Evolutionary conservation across 345 rosid species (phyloP).

Genomic region (Angophora floribunda): DNA sequence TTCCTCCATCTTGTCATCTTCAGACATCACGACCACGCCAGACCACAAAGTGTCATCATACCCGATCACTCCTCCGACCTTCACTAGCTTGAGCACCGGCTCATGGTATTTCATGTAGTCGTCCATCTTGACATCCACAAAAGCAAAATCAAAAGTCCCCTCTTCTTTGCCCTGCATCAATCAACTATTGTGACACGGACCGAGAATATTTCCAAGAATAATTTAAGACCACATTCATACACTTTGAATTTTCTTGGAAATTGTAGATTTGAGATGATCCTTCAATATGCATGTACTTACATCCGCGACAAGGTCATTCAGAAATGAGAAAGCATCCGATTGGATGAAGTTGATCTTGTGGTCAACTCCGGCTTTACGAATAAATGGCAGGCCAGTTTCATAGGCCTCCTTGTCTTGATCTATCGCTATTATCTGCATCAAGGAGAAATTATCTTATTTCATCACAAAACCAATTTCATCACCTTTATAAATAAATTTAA

Average conservation of each 20-base stretch:
- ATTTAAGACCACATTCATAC: background rate
- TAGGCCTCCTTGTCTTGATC: conserved; percentile 28
- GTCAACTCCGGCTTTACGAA: conserved; percentile 34
- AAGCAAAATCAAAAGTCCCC: conserved; percentile 10
- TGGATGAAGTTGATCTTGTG: conserved; percentile 46
- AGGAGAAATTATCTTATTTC: background rate
- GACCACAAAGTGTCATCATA: conserved; percentile 22
- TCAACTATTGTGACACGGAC: background rate
- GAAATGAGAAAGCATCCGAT: conserved; percentile 9
- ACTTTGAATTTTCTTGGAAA: background rate
- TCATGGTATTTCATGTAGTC: conserved; percentile 15
- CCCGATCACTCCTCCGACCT: conserved; percentile 21
- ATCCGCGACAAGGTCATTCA: background rate
- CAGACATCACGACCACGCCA: conserved; percentile 3
- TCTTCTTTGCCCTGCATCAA: background rate
- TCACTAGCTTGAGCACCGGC: conserved; percentile 13
- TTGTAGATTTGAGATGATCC: background rate
- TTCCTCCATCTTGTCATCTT: background rate
- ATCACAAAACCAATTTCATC: background rate
- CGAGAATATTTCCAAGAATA: background rate
- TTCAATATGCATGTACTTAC: background rate
- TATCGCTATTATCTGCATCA: conserved; percentile 25
- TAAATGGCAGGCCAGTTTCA: conserved; percentile 29
- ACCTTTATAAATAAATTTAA: background rate
- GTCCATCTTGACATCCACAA: conserved; percentile 14